These are phyloP conservation scores for Orbilia javanica DNA, from an alignment of 2,329 filamentous ascomycete genomes.

Conservation along the genomic window DNA sequence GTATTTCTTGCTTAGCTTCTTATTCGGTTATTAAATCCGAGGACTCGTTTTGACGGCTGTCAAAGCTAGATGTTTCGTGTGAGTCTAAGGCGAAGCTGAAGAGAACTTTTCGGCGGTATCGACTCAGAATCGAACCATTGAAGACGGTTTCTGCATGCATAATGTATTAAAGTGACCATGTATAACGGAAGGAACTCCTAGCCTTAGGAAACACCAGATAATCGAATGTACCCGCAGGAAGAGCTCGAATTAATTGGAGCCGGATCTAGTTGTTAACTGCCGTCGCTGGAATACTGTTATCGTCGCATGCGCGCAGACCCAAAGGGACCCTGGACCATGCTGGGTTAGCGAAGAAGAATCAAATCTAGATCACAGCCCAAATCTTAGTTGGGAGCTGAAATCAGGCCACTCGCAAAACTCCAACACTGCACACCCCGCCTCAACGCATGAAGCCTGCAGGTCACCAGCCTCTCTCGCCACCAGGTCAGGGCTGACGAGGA, in stretches of 20 bases:
- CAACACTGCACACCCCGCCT: slow-evolving; percentile 12
- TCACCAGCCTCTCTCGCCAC: slow-evolving; percentile 9
- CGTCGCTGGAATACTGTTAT: slow-evolving; percentile 24
- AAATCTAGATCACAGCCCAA: slow-evolving; percentile 26
- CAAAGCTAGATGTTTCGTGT: slow-evolving; percentile 15
- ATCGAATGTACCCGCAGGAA: slow-evolving; percentile 13
- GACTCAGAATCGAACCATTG: slow-evolving; percentile 21
- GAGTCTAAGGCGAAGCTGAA: background rate
- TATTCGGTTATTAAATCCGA: slow-evolving; percentile 57
- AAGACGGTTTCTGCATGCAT: slow-evolving; percentile 2
- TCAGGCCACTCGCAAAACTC: slow-evolving; percentile 19
- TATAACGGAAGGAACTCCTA: slow-evolving; percentile 26
- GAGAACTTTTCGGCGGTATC: background rate
- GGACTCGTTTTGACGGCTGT: slow-evolving; percentile 40
- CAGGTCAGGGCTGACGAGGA: slow-evolving; percentile 6
- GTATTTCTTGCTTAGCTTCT: slow-evolving; percentile 20
- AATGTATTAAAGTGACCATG: background rate
- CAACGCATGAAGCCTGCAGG: slow-evolving; percentile 1
- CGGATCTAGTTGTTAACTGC: slow-evolving; percentile 4
- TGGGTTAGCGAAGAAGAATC: background rate
- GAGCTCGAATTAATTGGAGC: slow-evolving; percentile 7
- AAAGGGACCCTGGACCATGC: slow-evolving; percentile 8
- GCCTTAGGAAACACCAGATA: background rate
- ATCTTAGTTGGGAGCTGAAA: slow-evolving; percentile 14
- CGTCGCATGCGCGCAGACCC: slow-evolving; percentile 1